phyloP scores from a whole-genome alignment of 495 filamentous ascomycete species.

The Neurospora tetrasperma region DNA sequence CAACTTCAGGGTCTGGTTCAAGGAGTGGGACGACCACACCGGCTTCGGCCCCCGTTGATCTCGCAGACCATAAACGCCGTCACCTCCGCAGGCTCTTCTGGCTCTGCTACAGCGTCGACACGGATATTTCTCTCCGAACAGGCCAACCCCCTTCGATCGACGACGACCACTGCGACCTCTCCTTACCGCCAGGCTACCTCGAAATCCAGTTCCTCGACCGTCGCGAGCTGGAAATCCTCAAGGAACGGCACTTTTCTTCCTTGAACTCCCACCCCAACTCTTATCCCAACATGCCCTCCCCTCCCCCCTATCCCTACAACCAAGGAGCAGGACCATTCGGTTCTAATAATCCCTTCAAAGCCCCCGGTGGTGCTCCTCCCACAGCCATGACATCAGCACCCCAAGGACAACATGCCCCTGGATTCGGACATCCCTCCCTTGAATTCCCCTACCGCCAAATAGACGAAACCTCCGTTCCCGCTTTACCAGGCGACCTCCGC shows the following conservation, averaged over 20 bases:
- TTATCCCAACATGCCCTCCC: background rate
- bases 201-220: slow-evolving; percentile 17
- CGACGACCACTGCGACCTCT: slow-evolving; percentile 46
- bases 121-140: slow-evolving; percentile 39
- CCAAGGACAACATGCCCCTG: background rate
- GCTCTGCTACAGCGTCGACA: slow-evolving; percentile 43
- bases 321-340: background rate
- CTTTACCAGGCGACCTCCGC: slow-evolving; percentile 39
- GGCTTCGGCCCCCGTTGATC: background rate
- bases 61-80: slow-evolving; percentile 1
- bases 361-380: background rate
- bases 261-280: background rate
- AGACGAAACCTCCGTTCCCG: slow-evolving; percentile 24
- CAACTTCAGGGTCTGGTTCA: background rate
- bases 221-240: background rate
- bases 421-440: slow-evolving; percentile 4
- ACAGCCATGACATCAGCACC: slow-evolving; percentile 6
- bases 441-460: background rate
- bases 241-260: background rate
- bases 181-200: slow-evolving; percentile 36
- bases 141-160: slow-evolving; percentile 42
- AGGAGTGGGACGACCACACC: background rate
- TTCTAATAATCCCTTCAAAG: background rate
- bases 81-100: slow-evolving; percentile 44
- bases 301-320: background rate